These are phyloP conservation scores for Calonectria leucothoes DNA, from an alignment of 2,329 filamentous ascomycete genomes.

Conservation along the genomic window DNA sequence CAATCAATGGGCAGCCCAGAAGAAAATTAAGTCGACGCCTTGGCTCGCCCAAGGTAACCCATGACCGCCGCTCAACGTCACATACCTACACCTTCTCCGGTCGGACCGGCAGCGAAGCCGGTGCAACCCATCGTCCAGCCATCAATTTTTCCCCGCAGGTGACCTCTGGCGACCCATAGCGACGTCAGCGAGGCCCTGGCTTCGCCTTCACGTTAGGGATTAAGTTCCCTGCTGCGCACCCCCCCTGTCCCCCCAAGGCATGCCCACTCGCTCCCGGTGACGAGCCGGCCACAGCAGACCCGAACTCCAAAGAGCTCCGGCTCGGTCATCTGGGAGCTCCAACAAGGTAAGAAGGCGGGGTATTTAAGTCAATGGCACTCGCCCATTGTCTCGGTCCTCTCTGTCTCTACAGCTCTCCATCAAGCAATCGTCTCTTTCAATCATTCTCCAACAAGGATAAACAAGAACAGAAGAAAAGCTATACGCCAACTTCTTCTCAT, in stretches of 20 bases:
- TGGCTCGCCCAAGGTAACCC: not conserved
- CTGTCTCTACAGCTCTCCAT: not conserved
- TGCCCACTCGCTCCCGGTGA: constrained; percentile 16
- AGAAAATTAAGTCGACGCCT: not conserved
- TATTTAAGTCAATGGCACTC: constrained; percentile 10
- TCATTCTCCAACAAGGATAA: not conserved
- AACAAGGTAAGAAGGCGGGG: not conserved
- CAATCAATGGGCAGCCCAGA: not conserved
- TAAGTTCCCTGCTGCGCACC: not conserved
- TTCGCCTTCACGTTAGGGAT: not conserved
- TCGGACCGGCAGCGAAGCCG: constrained; percentile 20
- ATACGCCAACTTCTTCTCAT: not conserved
- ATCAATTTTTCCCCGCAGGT: constrained; percentile 20
- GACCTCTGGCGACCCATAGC: constrained; percentile 18
- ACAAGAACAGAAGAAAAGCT: not conserved
- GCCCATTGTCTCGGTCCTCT: not conserved
- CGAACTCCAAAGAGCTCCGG: constrained; percentile 13
- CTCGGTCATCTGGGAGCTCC: constrained; percentile 9
- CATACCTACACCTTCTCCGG: constrained; percentile 22
- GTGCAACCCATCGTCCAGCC: constrained; percentile 6
- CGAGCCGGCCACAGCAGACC: constrained; percentile 12
- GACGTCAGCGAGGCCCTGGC: constrained; percentile 18
- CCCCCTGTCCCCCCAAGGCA: not conserved
- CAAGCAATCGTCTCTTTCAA: not conserved
- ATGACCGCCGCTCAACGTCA: constrained; percentile 16